These are phyloP conservation scores for Lasiodiplodia sp. DNA, from an alignment of 2,329 filamentous ascomycete species.

Conservation along the genomic window DNA sequence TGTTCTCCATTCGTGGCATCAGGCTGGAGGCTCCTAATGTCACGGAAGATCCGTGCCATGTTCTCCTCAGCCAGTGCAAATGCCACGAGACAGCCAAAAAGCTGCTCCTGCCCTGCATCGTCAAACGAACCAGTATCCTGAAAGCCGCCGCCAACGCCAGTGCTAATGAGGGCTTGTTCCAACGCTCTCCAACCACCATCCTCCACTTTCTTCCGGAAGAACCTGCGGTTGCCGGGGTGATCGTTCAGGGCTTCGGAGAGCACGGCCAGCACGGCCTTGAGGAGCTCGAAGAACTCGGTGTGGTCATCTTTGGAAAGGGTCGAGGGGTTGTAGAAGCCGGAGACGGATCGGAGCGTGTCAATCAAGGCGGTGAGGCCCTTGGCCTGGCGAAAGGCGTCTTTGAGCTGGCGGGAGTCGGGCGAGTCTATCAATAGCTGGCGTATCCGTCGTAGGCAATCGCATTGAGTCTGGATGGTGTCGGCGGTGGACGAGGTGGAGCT, in stretches of 20 bases:
- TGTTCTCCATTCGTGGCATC: constrained; percentile 34
- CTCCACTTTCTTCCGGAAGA: constrained; percentile 79
- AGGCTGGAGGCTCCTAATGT: constrained; percentile 39
- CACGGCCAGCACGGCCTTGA: constrained; percentile 75
- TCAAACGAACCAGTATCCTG: constrained; percentile 44
- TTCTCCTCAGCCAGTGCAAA: constrained; percentile 82
- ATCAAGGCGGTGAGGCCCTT: constrained; percentile 80
- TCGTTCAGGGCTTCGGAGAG: constrained; percentile 77
- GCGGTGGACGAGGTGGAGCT: constrained; percentile 39
- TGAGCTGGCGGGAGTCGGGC: constrained; percentile 59
- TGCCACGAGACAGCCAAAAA: constrained; percentile 82
- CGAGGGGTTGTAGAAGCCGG: constrained; percentile 76
- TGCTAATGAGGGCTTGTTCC: constrained; percentile 74
- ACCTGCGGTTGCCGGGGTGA: constrained; percentile 86
- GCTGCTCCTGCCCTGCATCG: constrained; percentile 65
- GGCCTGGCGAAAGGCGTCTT: constrained; percentile 84
- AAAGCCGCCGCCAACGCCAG: constrained; percentile 56
- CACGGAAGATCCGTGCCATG: constrained; percentile 70
- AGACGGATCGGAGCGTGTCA: constrained; percentile 71
- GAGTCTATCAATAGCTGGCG: constrained; percentile 68
- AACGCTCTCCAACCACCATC: constrained; percentile 80
- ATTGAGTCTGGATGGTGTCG: constrained; percentile 45
- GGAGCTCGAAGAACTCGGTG: constrained; percentile 69
- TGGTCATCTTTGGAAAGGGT: constrained; percentile 69
- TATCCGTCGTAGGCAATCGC: constrained; percentile 67